phyloP scores from a whole-genome alignment of 176 grass and related monocot species.

The Juncus effusus region DNA sequence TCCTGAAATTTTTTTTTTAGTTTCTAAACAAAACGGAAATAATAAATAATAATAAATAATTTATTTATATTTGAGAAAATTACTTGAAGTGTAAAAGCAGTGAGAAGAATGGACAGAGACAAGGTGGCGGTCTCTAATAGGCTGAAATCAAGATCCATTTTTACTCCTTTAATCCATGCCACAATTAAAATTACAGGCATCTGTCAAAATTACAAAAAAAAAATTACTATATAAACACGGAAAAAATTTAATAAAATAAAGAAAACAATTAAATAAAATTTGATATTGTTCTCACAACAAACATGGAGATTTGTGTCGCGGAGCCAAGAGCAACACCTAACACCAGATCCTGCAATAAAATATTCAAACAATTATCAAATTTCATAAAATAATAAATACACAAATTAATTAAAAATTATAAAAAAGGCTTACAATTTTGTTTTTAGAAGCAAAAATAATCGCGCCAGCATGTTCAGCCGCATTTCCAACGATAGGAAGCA shows the following conservation, averaged over 20 bases:
- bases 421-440: slow-evolving; percentile 36
- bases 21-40: not conserved
- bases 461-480: slow-evolving; percentile 51
- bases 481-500: slow-evolving; percentile 57
- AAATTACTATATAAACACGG: not conserved
- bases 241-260: not conserved
- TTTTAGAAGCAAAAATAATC: slow-evolving; percentile 56
- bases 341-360: slow-evolving; percentile 47
- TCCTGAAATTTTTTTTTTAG: slow-evolving; percentile 33
- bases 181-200: slow-evolving; percentile 51
- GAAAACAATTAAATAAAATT: not conserved
- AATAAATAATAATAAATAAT: not conserved
- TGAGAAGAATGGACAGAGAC: slow-evolving; percentile 41
- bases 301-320: slow-evolving; percentile 56
- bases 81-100: slow-evolving; percentile 60
- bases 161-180: slow-evolving; percentile 49
- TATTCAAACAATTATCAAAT: not conserved
- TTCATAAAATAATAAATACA: not conserved
- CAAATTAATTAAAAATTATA: not conserved
- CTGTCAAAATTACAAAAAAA: slow-evolving; percentile 32
- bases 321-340: slow-evolving; percentile 55
- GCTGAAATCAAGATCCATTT: slow-evolving; percentile 57
- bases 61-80: slow-evolving; percentile 4
- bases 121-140: slow-evolving; percentile 56
- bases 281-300: slow-evolving; percentile 47